Base-by-base conservation (phyloP, 495 filamentous ascomycete species). In the Lasiosphaeria hispida region DNA sequence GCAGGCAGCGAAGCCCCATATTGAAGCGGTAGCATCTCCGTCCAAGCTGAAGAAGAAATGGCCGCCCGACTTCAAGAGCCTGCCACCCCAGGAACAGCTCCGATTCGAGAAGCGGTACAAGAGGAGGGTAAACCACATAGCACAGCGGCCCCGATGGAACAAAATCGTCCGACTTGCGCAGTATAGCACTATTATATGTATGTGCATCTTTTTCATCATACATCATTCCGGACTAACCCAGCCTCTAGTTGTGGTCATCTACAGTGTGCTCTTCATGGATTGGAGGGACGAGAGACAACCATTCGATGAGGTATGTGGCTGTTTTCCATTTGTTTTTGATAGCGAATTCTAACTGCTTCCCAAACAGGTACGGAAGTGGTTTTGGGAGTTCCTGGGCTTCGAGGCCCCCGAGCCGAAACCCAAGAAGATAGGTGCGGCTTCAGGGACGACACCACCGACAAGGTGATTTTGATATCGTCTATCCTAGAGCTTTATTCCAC, bases 61-160 rank as follows among this genome's bases (percentile, higher is more conserved):
- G 95, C 94, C 94, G 17, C 94, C 94, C 2, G 91, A 97, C 71
- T 91, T 97, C 78, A 75, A 75, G 48, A 87, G 89, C 66, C 82
- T 99, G 48, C 84, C 86, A 4, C 72, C 76, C 13, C 91, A 88
- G 68, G 86, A 97, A 63, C 88, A 97, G 69, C 94, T 97, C 73
- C 83, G 86, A 5, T 83, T 92, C 57, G 90, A 95, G 70, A 83
- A 85, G 54, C 82, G 85, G 58, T 90, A 88, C 71, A 86, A 87
- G 58, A 78, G 88, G 36, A 79, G 87, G 57, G 68, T 85, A 40
- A 78, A 78, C 68, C 80, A 96, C 59, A 91, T 90, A 63, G 90
- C 83, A 67, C 81, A 82, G 10, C 79, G 89, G 37, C 91, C 92
- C 1, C 74, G 78, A 55, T 92, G 89, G 83, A 84, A 83, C 6